A percentile compares a stretch with the other conserved stretches of the same genome.
These are phyloP conservation scores for Trypanosomatidae sp. DNA, from an alignment of 208 protist genomes.

Conservation along the genomic window DNA sequence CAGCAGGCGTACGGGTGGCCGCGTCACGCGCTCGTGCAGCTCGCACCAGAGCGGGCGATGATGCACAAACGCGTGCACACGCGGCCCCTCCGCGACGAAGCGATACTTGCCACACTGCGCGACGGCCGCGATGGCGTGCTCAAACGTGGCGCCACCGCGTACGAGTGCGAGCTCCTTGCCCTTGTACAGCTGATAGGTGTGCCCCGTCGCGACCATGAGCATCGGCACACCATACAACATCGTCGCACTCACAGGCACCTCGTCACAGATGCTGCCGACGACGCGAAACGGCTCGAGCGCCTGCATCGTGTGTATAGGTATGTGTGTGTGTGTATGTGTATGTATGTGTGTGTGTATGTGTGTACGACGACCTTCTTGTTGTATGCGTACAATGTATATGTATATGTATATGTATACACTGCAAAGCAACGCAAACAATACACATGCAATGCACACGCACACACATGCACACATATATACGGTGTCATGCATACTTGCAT, in stretches of 20 bases:
- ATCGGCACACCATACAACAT: constrained; percentile 62
- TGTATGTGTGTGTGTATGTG: neutral
- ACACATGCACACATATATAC: too few species aligned
- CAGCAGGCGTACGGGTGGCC: constrained; percentile 28
- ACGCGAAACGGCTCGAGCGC: constrained; percentile 73
- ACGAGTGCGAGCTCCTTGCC: constrained; percentile 69
- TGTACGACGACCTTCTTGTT: neutral
- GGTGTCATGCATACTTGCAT: too few species aligned
- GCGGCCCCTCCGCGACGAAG: constrained; percentile 57
- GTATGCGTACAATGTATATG: neutral
- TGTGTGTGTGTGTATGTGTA: neutral
- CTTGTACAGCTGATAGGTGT: constrained; percentile 75
- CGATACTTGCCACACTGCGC: constrained; percentile 71
- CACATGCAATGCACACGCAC: too few species aligned
- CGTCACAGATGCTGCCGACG: constrained; percentile 62
- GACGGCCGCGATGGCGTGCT: constrained; percentile 39
- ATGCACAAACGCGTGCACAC: constrained; percentile 58
- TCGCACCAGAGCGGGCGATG: constrained; percentile 71
- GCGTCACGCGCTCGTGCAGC: constrained; percentile 30
- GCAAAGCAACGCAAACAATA: too few species aligned
- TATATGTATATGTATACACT: neutral
- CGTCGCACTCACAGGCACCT: constrained; percentile 50
- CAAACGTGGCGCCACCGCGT: constrained; percentile 63
- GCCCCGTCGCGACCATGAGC: constrained; percentile 70
- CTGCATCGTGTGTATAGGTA: constrained; percentile 18